A percentile compares a stretch with the other conserved stretches of the same genome.
phyloP scores from a whole-genome alignment of 2,329 filamentous ascomycete genomes.

The Microsporum canis region DNA sequence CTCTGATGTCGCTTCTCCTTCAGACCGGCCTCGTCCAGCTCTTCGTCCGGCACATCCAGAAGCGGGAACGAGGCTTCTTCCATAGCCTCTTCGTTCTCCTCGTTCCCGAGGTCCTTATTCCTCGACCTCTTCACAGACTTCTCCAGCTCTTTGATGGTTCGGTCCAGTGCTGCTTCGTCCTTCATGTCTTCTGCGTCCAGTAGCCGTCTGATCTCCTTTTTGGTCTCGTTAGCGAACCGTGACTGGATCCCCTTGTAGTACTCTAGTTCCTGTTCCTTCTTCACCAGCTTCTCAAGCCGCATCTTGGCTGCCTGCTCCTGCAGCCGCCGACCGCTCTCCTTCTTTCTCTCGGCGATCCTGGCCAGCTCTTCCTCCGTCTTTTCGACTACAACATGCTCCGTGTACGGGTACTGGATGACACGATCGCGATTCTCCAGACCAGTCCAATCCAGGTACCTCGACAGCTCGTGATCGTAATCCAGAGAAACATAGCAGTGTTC shows the following conservation, averaged over 20 bases:
- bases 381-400: constrained; percentile 77
- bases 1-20: constrained; percentile 91
- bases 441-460: constrained; percentile 73
- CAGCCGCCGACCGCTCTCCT: constrained; percentile 79
- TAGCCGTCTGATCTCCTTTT: constrained; percentile 79
- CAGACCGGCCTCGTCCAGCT: constrained; percentile 79
- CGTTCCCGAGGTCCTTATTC: constrained; percentile 85
- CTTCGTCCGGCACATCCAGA: constrained; percentile 77
- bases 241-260: constrained; percentile 79
- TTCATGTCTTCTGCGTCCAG: constrained; percentile 87
- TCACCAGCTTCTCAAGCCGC: constrained; percentile 86
- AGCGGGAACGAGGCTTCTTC: constrained; percentile 74
- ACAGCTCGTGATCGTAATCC: constrained; percentile 69
- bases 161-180: constrained; percentile 76
- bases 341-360: constrained; percentile 80
- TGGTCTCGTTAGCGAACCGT: constrained; percentile 62
- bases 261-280: constrained; percentile 89
- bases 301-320: constrained; percentile 97
- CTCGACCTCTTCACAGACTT: constrained; percentile 78
- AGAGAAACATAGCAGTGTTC: constrained; percentile 84
- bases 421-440: constrained; percentile 81
- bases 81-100: constrained; percentile 65
- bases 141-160: constrained; percentile 77
- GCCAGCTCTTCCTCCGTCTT: constrained; percentile 93
- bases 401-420: constrained; percentile 86